A percentile compares a stretch with the other conserved stretches of the same genome.
phyloP scores from a whole-genome alignment of 768 basidiomycete genomes.

The Lepiota brunneoincarnata region DNA sequence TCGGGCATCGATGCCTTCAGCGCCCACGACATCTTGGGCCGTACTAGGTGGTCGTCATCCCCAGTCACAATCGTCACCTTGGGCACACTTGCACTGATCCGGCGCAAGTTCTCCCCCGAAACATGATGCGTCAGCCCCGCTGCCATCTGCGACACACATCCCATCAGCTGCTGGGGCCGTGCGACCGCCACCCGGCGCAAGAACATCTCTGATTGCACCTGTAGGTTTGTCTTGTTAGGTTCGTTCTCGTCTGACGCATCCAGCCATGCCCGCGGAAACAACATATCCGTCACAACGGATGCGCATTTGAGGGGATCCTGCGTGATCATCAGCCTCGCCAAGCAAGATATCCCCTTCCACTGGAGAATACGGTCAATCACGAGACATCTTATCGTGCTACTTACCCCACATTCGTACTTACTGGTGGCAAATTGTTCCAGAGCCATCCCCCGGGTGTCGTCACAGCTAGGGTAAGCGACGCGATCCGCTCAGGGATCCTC shows the following conservation, averaged over 20 bases:
- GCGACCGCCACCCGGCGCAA: conserved; percentile 46
- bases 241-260: conserved; percentile 50
- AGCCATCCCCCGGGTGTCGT: conserved; percentile 64
- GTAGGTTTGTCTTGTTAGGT: conserved; percentile 59
- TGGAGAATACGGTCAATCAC: conserved; percentile 16
- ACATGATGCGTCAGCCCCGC: conserved; percentile 67
- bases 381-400: not conserved
- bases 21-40: conserved; percentile 44
- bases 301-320: conserved; percentile 41
- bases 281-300: conserved; percentile 49
- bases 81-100: conserved; percentile 54
- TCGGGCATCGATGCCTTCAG: conserved; percentile 63
- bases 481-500: conserved; percentile 63
- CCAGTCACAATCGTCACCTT: conserved; percentile 71
- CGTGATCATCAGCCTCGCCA: conserved; percentile 40
- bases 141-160: conserved; percentile 69
- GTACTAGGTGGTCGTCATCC: conserved; percentile 60
- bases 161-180: conserved; percentile 56
- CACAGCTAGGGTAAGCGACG: conserved; percentile 63
- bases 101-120: conserved; percentile 39
- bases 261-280: conserved; percentile 66
- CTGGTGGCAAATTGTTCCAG: conserved; percentile 64
- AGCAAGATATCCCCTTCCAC: conserved; percentile 35
- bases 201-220: conserved; percentile 57
- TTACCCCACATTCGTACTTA: conserved; percentile 26